phyloP scores from a whole-genome alignment of 164 flowering plant genomes.

The Amborella trichopoda region DNA sequence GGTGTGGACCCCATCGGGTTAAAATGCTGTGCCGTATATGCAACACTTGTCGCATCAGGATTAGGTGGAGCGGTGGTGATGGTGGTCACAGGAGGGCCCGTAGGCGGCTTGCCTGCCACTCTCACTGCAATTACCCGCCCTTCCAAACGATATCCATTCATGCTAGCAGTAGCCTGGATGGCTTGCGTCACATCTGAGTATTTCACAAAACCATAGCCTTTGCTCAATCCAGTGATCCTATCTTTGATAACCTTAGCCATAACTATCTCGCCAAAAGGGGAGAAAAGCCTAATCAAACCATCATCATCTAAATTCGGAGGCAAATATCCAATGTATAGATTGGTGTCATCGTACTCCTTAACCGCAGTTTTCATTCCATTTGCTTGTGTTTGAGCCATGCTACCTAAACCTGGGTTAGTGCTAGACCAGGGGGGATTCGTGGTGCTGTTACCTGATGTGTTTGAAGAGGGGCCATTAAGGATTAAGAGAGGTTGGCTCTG shows the following conservation, averaged over 20 bases:
- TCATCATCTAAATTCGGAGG: slow-evolving; percentile 92
- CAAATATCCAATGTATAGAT: slow-evolving; percentile 79
- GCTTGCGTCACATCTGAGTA: slow-evolving; percentile 77
- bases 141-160: slow-evolving; percentile 79
- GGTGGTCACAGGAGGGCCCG: slow-evolving; percentile 38
- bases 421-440: slow-evolving; percentile 62
- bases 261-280: slow-evolving; percentile 76
- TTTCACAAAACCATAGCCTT: slow-evolving; percentile 98
- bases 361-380: neutral
- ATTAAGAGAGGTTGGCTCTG: slow-evolving; percentile 12
- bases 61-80: slow-evolving; percentile 32
- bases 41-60: slow-evolving; percentile 31
- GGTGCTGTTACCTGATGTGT: slow-evolving; percentile 21
- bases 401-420: slow-evolving; percentile 20
- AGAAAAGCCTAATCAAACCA: slow-evolving; percentile 59
- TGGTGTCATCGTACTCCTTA: slow-evolving; percentile 82
- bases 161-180: slow-evolving; percentile 60
- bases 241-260: slow-evolving; percentile 96
- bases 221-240: slow-evolving; percentile 60
- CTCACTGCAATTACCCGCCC: slow-evolving; percentile 86
- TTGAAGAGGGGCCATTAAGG: slow-evolving; percentile 17
- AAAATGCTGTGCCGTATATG: no score
- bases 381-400: slow-evolving; percentile 18
- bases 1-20: slow-evolving; percentile 89
- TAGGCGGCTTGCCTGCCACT: slow-evolving; percentile 95